phyloP scores from a whole-genome alignment of 2,329 filamentous ascomycete genomes.

The Coniella lustricola region DNA sequence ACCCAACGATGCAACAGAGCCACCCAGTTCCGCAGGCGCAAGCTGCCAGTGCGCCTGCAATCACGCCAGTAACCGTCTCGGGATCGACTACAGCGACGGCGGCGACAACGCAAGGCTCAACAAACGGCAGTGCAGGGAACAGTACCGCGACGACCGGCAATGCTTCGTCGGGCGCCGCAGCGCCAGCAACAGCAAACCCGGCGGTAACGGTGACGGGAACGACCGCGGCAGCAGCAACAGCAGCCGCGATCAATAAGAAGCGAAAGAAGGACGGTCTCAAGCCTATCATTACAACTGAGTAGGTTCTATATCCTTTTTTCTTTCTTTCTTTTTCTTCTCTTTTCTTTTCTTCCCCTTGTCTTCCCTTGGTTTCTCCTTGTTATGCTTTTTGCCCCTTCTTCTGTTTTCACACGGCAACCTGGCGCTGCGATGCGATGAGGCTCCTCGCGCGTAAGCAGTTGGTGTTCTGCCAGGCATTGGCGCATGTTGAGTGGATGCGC shows the following conservation, averaged over 20 bases:
- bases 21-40: neutral
- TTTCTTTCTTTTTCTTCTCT: neutral
- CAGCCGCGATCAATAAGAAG: conserved; percentile 38
- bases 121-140: conserved; percentile 1
- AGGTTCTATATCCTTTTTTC: conserved; percentile 22
- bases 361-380: too few relatives aligned
- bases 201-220: too few relatives aligned
- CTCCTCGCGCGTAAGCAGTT: too few relatives aligned
- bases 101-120: conserved; percentile 1
- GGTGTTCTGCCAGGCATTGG: neutral
- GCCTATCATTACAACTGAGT: conserved; percentile 69
- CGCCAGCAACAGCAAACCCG: conserved; percentile 16
- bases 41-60: neutral
- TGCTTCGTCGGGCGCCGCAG: neutral
- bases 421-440: too few relatives aligned
- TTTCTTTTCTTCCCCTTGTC: neutral
- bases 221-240: conserved; percentile 1
- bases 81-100: neutral
- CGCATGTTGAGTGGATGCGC: neutral
- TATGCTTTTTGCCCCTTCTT: too few relatives aligned
- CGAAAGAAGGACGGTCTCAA: conserved; percentile 67
- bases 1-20: conserved; percentile 10
- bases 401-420: too few relatives aligned
- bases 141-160: neutral
- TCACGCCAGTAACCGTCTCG: conserved; percentile 8